Base-by-base conservation (phyloP, 2,329 filamentous ascomycete species). In the Pseudogymnoascus sp. region DNA sequence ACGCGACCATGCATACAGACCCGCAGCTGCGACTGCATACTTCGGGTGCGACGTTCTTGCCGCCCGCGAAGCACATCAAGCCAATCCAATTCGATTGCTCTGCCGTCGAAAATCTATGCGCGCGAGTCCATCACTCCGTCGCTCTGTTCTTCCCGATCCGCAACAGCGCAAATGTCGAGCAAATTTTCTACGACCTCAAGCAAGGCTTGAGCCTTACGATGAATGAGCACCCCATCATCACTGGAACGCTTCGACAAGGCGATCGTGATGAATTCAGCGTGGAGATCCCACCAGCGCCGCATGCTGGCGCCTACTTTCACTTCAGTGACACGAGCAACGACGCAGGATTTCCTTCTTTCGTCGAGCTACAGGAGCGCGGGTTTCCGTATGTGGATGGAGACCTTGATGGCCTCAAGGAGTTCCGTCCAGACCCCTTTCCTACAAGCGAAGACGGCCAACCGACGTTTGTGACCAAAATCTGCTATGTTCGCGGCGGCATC, bases 351-450 rank as follows among this genome's bases (percentile, higher is more conserved):
- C 58, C 58, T 28, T 60, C 58, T 16, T 60, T 37, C 37, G 9
- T 12, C 2, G 58, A 40, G 58, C 37, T 60, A 14, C 58, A 40
- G 37, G 14, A 38, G 28, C 40, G 33, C 37, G 58, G 58, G 16
- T 60, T 37, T 37, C 58, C 58, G 14, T 60, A 37, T 28, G n/a
- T 40, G 18, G 58, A 60, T 60, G 58, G 58, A 23, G 58, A 60
- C 37, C 58, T 23, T 21, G 58, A 60, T 14, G 58, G 58, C 31
- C 58, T 60, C 18, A 60, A 9, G 18, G 58, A 37, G 9, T 40
- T 60, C 8, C 58, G 58, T 21, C 25, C 58, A 60, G 23, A 37
- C 12, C 33, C 33, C 37, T 60, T 60, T 28, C 58, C 58, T 37
- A 40, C 33, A n/a, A 40, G 9, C 37, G 33, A 60, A 40, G 37